phyloP scores from a whole-genome alignment of 352 stramenopile genomes.

The Globisporangium heterothallicum region DNA sequence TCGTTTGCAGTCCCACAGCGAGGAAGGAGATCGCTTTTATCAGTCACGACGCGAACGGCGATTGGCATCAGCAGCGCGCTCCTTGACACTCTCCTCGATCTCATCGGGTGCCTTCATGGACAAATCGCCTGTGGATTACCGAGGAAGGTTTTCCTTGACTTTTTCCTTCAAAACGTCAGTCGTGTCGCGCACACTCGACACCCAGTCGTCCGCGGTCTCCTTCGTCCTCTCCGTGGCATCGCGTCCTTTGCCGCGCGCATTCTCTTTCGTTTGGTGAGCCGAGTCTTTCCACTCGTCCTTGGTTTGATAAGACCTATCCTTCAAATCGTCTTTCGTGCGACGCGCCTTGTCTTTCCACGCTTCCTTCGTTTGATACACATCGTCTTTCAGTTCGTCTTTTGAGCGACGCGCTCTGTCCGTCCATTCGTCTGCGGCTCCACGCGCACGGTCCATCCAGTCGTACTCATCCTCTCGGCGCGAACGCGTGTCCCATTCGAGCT shows the following conservation, averaged over 20 bases:
- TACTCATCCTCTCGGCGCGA: conserved; percentile 14
- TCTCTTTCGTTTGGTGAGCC: conserved; percentile 20
- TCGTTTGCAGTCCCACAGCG: no score
- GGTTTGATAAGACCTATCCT: conserved; percentile 17
- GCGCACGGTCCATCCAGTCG: conserved; percentile 55
- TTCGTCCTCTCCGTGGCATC: conserved; percentile 16
- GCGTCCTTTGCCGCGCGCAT: conserved; percentile 6
- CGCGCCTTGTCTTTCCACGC: conserved; percentile 13
- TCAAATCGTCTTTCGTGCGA: conserved; percentile 25
- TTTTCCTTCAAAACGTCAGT: conserved; percentile 26
- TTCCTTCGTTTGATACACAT: conserved; percentile 28
- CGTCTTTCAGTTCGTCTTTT: conserved; percentile 26
- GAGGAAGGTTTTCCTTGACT: conserved; percentile 22
- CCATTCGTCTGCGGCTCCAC: conserved; percentile 31
- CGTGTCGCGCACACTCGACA: conserved; percentile 22
- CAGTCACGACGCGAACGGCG: no score
- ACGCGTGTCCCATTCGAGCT: conserved; percentile 13
- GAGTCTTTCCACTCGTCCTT: conserved; percentile 22
- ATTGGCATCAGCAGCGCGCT: no score
- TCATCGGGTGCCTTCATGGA: conserved; percentile 19
- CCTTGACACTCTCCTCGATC: conserved; percentile 22
- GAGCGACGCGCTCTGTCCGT: conserved; percentile 41
- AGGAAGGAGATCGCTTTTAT: no score
- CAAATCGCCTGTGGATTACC: conserved; percentile 12
- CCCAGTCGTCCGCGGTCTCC: conserved; percentile 26